Conservation (phyloP, 306 rosid genomes). For the Psophocarpus tetragonolobus region DNA sequence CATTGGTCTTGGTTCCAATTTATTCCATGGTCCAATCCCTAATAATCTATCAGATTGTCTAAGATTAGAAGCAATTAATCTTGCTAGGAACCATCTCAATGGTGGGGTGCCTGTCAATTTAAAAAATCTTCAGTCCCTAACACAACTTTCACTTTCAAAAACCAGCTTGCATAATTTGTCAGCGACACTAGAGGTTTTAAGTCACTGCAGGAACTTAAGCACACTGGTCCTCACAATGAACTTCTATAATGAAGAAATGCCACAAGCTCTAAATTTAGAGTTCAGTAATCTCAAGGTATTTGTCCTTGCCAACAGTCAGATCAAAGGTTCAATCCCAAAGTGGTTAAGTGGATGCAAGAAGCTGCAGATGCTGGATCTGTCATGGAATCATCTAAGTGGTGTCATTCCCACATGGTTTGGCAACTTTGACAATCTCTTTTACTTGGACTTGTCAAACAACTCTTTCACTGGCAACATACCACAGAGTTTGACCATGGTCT, state of each 20-base stretch:
- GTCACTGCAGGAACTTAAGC: slow-evolving; percentile 42
- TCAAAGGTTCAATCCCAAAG: slow-evolving; percentile 51
- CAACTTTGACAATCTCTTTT: slow-evolving; percentile 7
- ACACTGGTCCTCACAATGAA: slow-evolving; percentile 27
- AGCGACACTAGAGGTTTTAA: slow-evolving; percentile 36
- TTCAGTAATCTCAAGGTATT: slow-evolving; percentile 43
- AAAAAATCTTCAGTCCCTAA: slow-evolving; percentile 31
- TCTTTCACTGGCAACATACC: slow-evolving; percentile 43
- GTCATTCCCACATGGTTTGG: slow-evolving; percentile 47
- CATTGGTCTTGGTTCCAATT: slow-evolving; percentile 37
- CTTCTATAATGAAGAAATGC: slow-evolving; percentile 45
- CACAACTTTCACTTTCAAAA: slow-evolving; percentile 38
- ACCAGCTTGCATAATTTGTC: slow-evolving; percentile 31
- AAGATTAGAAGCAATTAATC: slow-evolving; percentile 32
- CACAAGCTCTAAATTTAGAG: slow-evolving; percentile 2
- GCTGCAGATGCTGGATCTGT: slow-evolving; percentile 49
- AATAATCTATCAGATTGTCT: slow-evolving; percentile 39
- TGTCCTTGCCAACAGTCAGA: slow-evolving; percentile 33
- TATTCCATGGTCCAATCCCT: slow-evolving; percentile 43
- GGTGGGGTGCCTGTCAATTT: slow-evolving; percentile 35
- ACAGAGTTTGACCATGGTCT: slow-evolving; percentile 26
- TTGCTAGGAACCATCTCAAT: slow-evolving; percentile 30
- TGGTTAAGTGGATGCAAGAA: slow-evolving; percentile 46
- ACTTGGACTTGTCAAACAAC: slow-evolving; percentile 39
- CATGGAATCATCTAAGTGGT: slow-evolving; percentile 48